Evolutionary conservation across 1,284 basidiomycete species (phyloP), one percentile per base, ranked within the genome.

Genomic region (Schizophyllum amplum): DNA sequence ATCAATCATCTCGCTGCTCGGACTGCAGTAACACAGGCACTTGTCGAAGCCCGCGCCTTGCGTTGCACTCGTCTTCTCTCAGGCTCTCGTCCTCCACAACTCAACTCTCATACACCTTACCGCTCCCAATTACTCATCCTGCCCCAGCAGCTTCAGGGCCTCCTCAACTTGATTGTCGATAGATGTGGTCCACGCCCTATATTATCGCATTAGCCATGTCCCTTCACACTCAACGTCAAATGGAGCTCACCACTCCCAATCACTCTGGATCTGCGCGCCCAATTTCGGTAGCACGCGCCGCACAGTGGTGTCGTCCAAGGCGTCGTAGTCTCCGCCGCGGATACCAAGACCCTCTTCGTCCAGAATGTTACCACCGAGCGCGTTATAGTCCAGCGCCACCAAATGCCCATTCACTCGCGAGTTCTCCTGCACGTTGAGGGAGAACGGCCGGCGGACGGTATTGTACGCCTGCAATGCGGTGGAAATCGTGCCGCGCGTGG

Each of bases 381-480:
- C n/a, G n/a, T n/a, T n/a, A n/a, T 42, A 42, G 7, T 42, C 17
- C 4, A 42, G 7, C 33, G 33, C 33, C 13, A 42, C 13, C 11
- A 42, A 17, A 17, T 42, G 33, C 13, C 33, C 33, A 17, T 42
- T 42, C 11, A 42, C 66, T 53, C 66, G 67, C 6, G 73, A 73
- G 22, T 66, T 67, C 24, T 55, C 51, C 15, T 72, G 59, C 15
- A 76, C 70, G 21, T 62, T 61, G 55, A 74, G 72, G 9, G 71
- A 72, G 24, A 69, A 63, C 4, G 73, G 70, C 7, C 71, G 63
- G 5, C 74, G 69, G 17, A 73, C 64, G 25, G 63, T 59, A 60
- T 76, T 64, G 55, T 72, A 75, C 25, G 69, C 72, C 59, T 66
- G 60, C 22, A 74, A 61, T 9, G 68, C 68, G 20, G 57, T 51